Percentiles rank a stretch among this genome's conserved stretches.
Conservation (phyloP, 2,329 filamentous ascomycete genomes). For the Colletotrichum simmondsii region DNA sequence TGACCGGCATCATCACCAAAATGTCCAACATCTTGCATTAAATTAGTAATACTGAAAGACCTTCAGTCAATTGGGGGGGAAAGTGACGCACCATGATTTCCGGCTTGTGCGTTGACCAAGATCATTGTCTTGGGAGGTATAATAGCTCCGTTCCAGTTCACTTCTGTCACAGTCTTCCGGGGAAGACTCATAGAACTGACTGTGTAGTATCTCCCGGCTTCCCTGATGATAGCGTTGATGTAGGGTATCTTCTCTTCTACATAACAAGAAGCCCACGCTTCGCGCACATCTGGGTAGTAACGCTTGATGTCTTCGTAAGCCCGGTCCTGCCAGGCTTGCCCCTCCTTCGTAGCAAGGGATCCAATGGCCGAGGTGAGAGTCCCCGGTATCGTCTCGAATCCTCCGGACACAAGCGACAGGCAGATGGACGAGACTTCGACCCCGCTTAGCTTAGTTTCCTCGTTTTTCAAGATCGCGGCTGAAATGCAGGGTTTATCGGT, state of each 20-base stretch:
- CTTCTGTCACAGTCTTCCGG: conserved; percentile 76
- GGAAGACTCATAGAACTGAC: conserved; percentile 85
- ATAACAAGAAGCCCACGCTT: conserved; percentile 80
- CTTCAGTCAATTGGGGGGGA: not conserved
- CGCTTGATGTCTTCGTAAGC: conserved; percentile 77
- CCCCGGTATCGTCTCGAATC: conserved; percentile 83
- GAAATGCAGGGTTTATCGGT: conserved; percentile 55
- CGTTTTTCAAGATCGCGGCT: conserved; percentile 65
- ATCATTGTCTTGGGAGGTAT: conserved; percentile 84
- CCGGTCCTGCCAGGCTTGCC: conserved; percentile 76
- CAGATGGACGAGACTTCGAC: conserved; percentile 85
- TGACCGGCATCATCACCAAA: conserved; percentile 66
- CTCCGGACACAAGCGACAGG: conserved; percentile 83
- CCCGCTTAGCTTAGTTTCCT: conserved; percentile 54
- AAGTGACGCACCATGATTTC: conserved; percentile 51
- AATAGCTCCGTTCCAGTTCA: conserved; percentile 72
- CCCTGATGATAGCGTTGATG: conserved; percentile 81
- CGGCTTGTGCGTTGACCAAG: conserved; percentile 62
- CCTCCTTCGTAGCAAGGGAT: conserved; percentile 74
- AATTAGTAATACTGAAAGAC: conserved; percentile 60
- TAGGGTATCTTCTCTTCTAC: conserved; percentile 82
- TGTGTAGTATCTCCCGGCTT: conserved; percentile 81
- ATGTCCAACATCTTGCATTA: conserved; percentile 81
- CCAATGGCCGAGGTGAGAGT: conserved; percentile 85
- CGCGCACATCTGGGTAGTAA: conserved; percentile 74